Conservation (phyloP, 1,139 yeast genomes). For the Kurtzmaniella natalensis region DNA sequence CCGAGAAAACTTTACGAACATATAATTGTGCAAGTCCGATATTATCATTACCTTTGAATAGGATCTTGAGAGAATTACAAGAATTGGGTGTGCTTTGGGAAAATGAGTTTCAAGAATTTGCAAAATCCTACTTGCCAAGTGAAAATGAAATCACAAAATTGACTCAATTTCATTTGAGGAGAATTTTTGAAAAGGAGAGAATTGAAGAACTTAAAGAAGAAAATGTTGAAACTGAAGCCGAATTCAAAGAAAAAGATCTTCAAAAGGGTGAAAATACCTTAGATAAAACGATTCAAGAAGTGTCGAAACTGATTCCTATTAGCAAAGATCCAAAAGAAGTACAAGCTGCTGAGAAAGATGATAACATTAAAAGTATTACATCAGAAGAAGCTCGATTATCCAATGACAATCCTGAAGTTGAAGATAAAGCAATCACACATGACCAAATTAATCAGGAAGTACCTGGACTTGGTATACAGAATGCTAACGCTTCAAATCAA, state of each 20-base stretch:
- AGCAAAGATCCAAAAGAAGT: no score
- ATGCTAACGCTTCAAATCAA: no score
- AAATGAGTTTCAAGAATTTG: conserved; percentile 77
- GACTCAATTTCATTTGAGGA: conserved; percentile 82
- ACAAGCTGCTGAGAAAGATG: no score
- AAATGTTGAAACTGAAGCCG: conserved; percentile 11
- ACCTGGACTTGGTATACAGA: no score
- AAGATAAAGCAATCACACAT: no score
- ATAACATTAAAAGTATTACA: no score
- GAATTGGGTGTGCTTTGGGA: conserved; percentile 89
- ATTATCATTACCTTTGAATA: conserved; percentile 66
- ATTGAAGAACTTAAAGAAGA: conserved; percentile 13
- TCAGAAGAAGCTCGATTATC: no score
- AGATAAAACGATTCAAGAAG: no score
- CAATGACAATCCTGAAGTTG: no score
- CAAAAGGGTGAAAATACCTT: no score
- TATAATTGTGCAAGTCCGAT: conserved; percentile 58
- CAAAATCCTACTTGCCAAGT: conserved; percentile 72
- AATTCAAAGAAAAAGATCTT: conserved; percentile 8
- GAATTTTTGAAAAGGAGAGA: conserved; percentile 46
- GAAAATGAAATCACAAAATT: conserved; percentile 91
- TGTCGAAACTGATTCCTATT: no score
- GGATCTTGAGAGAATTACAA: conserved; percentile 67
- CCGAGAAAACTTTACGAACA: conserved; percentile 44
- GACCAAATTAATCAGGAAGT: no score